phyloP scores from a whole-genome alignment of 2,329 filamentous ascomycete genomes.

The Phyllosticta ampelicida region DNA sequence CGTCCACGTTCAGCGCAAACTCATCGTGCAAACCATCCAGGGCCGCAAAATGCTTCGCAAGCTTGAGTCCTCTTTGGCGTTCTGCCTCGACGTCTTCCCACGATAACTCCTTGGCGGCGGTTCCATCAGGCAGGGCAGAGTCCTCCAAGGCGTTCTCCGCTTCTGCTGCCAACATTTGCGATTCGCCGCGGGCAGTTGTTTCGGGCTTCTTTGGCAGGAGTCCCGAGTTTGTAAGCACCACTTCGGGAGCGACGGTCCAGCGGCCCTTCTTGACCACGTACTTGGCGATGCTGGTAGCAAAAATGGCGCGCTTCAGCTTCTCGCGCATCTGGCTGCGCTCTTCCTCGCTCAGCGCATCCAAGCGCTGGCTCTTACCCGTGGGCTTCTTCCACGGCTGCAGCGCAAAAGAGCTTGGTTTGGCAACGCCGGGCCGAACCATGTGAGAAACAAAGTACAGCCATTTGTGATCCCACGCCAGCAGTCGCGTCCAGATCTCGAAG shows the following conservation, averaged over 20 bases:
- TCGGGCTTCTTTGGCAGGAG: slow-evolving; percentile 61
- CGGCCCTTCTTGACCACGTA: slow-evolving; percentile 47
- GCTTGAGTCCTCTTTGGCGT: slow-evolving; percentile 42
- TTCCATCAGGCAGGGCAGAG: slow-evolving; percentile 14
- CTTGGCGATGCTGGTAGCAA: slow-evolving; percentile 38
- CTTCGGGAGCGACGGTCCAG: slow-evolving; percentile 73
- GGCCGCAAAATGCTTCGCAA: slow-evolving; percentile 44
- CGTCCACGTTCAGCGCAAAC: slow-evolving; percentile 34
- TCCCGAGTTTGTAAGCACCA: slow-evolving; percentile 58
- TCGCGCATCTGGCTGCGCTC: slow-evolving; percentile 16
- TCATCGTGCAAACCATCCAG: slow-evolving; percentile 45
- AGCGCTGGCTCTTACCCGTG: slow-evolving; percentile 14
- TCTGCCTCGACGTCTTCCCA: slow-evolving; percentile 52
- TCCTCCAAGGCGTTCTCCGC: slow-evolving; percentile 10
- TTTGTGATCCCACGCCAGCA: slow-evolving; percentile 40
- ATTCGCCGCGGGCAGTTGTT: slow-evolving; percentile 6
- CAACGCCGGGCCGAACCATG: slow-evolving; percentile 35
- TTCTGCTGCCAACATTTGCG: not conserved
- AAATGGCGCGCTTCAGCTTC: slow-evolving; percentile 32
- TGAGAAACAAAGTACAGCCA: slow-evolving; percentile 41
- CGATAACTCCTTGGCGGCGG: slow-evolving; percentile 37
- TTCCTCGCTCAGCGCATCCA: slow-evolving; percentile 15
- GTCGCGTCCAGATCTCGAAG: slow-evolving; percentile 39
- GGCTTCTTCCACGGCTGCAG: slow-evolving; percentile 36
- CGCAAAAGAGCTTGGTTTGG: slow-evolving; percentile 30